Percentiles rank a stretch among this genome's conserved stretches.
Evolutionary conservation across 805 yeast species (phyloP).

Genomic region (Yamadazyma akitaensis): DNA sequence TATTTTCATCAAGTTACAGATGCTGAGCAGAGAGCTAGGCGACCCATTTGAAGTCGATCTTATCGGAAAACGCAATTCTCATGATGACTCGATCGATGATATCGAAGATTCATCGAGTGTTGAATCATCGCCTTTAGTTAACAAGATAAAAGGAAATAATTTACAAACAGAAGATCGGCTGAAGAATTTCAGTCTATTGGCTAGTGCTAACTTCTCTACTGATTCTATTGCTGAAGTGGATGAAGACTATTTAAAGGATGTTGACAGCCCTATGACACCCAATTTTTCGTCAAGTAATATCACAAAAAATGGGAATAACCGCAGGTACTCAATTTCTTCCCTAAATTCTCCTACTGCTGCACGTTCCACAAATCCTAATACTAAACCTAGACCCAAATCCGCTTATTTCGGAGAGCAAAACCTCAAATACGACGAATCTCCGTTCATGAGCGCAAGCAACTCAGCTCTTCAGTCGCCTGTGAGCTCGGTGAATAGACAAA

Average conservation of each 20-base stretch:
- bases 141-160: not conserved
- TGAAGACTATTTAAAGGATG: not conserved
- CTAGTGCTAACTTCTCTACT: conserved; percentile 40
- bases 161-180: not conserved
- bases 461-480: conserved; percentile 1
- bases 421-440: conserved; percentile 6
- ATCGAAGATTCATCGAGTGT: conserved; percentile 8
- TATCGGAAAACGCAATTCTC: not conserved
- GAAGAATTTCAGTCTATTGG: conserved; percentile 28
- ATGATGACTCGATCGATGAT: not conserved
- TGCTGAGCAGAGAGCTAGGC: not conserved
- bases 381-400: conserved; percentile 34
- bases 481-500: not conserved
- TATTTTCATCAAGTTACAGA: not conserved
- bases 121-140: conserved; percentile 9
- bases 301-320: conserved; percentile 4
- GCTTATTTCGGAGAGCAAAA: conserved; percentile 30
- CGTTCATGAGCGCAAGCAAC: not conserved
- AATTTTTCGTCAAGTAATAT: not conserved
- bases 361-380: conserved; percentile 10
- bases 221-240: conserved; percentile 16
- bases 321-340: conserved; percentile 22
- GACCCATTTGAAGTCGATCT: conserved; percentile 1
- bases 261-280: conserved; percentile 2
- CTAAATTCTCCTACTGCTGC: conserved; percentile 16